A percentile compares a stretch with the other conserved stretches of the same genome.
Conservation (phyloP, 1,284 basidiomycete species). For the Mycosarcoma mackinlayi region DNA sequence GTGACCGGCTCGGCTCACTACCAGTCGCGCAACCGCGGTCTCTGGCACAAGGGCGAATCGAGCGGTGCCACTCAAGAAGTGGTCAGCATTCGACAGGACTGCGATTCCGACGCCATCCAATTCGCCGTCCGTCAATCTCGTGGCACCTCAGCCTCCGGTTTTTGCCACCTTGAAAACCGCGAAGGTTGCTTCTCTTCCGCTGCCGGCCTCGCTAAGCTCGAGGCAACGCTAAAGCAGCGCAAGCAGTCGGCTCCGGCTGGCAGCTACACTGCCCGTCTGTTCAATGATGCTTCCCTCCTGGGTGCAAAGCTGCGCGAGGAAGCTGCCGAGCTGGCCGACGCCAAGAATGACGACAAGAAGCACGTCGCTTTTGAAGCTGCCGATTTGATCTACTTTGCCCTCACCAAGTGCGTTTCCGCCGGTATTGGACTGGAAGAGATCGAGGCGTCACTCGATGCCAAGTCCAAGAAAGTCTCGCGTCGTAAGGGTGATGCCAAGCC, state of each 20-base stretch:
- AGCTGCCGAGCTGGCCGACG: conserved; percentile 92
- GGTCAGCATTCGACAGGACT: conserved; percentile 85
- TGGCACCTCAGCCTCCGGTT: conserved; percentile 70
- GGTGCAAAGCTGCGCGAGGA: conserved; percentile 97
- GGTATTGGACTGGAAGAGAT: conserved; percentile 88
- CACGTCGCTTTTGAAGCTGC: conserved; percentile 93
- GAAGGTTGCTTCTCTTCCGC: conserved; percentile 79
- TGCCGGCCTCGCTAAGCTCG: conserved; percentile 82
- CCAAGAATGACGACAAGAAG: conserved; percentile 79
- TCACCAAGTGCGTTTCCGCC: conserved; percentile 85
- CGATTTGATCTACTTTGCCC: conserved; percentile 92
- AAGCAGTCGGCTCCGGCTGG: conserved; percentile 83
- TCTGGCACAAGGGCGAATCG: conserved; percentile 98
- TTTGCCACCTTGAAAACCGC: conserved; percentile 85
- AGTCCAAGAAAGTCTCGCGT: conserved; percentile 87
- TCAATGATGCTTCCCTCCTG: conserved; percentile 83
- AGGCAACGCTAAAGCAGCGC: conserved; percentile 81
- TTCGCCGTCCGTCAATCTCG: conserved; percentile 92
- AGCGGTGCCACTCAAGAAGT: conserved; percentile 93
- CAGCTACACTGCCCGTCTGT: conserved; percentile 90
- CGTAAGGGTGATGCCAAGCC: conserved; percentile 93
- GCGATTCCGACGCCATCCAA: conserved; percentile 91
- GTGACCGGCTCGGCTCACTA: conserved; percentile 90
- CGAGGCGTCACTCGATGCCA: conserved; percentile 84
- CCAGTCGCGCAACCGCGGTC: conserved; percentile 87